A percentile compares a stretch with the other conserved stretches of the same genome.
Evolutionary conservation across 768 basidiomycete species (phyloP).

Genomic region (Tulasnella sp.): DNA sequence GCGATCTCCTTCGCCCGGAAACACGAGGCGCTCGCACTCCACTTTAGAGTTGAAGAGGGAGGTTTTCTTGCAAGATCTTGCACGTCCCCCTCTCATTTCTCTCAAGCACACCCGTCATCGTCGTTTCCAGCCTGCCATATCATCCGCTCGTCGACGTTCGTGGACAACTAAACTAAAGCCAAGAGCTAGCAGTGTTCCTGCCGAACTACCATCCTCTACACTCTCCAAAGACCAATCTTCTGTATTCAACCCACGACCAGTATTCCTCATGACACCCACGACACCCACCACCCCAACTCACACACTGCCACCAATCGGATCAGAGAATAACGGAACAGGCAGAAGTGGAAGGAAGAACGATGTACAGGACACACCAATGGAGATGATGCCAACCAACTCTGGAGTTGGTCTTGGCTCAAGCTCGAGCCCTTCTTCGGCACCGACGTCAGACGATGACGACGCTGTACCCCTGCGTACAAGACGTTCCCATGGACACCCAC

Average conservation of each 20-base stretch:
- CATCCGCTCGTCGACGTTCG: background rate
- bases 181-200: background rate
- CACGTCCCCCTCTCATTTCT: background rate
- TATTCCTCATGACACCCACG: slow-evolving; percentile 9
- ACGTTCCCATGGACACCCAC: background rate
- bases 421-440: too few species aligned
- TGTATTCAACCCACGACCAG: background rate
- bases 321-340: background rate
- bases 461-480: background rate
- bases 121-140: slow-evolving; percentile 3
- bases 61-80: background rate
- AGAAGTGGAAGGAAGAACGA: background rate
- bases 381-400: too few species aligned
- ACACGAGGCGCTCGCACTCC: background rate
- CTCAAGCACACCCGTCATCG: background rate
- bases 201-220: slow-evolving; percentile 2
- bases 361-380: too few species aligned
- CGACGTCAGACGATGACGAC: too few species aligned
- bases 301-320: background rate
- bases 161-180: background rate
- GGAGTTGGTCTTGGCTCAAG: too few species aligned
- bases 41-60: background rate
- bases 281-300: slow-evolving; percentile 15
- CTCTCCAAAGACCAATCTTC: background rate
- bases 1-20: background rate